These are phyloP conservation scores for Russula sp. DNA, from an alignment of 768 basidiomycete genomes.

Conservation along the genomic window DNA sequence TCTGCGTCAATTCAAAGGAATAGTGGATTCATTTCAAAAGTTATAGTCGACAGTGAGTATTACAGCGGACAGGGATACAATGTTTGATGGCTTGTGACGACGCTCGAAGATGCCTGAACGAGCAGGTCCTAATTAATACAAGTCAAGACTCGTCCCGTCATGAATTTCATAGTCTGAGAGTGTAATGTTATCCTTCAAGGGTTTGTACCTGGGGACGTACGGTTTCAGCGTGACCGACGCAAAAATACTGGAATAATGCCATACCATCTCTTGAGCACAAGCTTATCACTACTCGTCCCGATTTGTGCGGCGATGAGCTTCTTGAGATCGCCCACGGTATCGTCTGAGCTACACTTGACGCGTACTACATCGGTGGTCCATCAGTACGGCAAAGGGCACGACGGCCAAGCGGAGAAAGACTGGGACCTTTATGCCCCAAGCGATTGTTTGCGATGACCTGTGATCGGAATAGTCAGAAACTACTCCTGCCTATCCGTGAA, in stretches of 20 bases:
- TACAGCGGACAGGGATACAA: not conserved
- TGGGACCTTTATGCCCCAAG: slow-evolving; percentile 82
- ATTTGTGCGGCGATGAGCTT: slow-evolving; percentile 95
- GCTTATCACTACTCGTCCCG: slow-evolving; percentile 80
- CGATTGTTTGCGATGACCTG: slow-evolving; percentile 95
- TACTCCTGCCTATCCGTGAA: not conserved
- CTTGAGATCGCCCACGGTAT: slow-evolving; percentile 97
- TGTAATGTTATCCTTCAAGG: slow-evolving; percentile 95
- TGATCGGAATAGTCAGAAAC: slow-evolving; percentile 6
- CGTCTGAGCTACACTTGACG: slow-evolving; percentile 91
- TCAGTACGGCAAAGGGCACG: not conserved
- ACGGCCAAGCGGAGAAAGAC: not conserved
- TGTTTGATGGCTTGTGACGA: not conserved
- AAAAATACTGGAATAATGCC: slow-evolving; percentile 23
- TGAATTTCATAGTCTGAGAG: slow-evolving; percentile 88
- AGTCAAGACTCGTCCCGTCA: slow-evolving; percentile 89
- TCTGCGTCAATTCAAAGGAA: too few relatives aligned
- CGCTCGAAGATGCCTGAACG: not conserved
- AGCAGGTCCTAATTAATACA: slow-evolving; percentile 49
- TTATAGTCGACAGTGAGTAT: not conserved
- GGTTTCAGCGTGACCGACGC: not conserved
- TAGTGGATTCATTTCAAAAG: not conserved
- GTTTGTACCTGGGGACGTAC: slow-evolving; percentile 62
- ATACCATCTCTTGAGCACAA: slow-evolving; percentile 95
- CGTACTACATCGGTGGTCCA: slow-evolving; percentile 48